Base-by-base conservation (phyloP, 2,329 filamentous ascomycete genomes). In the Ceratocystis eucalypticola region DNA sequence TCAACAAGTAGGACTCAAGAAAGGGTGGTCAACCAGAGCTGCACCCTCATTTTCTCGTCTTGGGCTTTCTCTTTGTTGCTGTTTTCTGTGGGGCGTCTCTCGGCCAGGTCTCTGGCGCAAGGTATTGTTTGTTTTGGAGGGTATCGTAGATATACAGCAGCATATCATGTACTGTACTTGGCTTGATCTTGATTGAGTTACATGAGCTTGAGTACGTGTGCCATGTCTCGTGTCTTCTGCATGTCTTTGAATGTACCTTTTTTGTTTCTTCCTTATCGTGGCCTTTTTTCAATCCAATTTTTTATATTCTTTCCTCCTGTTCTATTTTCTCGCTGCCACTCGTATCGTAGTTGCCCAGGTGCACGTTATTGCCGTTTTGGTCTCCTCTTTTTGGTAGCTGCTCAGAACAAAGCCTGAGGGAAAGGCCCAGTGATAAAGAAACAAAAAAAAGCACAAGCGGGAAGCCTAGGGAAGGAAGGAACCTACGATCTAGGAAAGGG, bases 381-480 rank as follows among this genome's bases (percentile, higher is more conserved):
- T 25, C 25, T 53, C 33, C 55, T 15, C 7, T 30, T 37, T 59
- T 37, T 59, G 10, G 55, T 30, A 59, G 28, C 33, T 59, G 15
- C 53, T 28, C 30, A 37, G 55, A 30, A 30, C 55, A 28, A 53
- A 53, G 55, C 30, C 37, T 41, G 37, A 15, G 37, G 10, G 37
- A 41, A 10, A 41, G 37, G 37, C 37, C 37, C 37, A 41, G 37
- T 41, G 10, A 15, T 15, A 15, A 15, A 59, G 20, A 15, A 59
- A 8, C 5, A 30, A 30, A 3, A 15, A 57, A 30, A 33, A 57
- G 55, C 15, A 30, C 55, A 17, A n/a, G 28, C 55, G 55, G 55
- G 55, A 59, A 59, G 28, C 55, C 28, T 20, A 59, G 55, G 55
- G 55, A 59, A 59, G 55, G 55, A 59, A 59, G 28, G 28, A 59